Evolutionary conservation across 1,284 basidiomycete species (phyloP).

Genomic region (Boletellus deceptivus): DNA sequence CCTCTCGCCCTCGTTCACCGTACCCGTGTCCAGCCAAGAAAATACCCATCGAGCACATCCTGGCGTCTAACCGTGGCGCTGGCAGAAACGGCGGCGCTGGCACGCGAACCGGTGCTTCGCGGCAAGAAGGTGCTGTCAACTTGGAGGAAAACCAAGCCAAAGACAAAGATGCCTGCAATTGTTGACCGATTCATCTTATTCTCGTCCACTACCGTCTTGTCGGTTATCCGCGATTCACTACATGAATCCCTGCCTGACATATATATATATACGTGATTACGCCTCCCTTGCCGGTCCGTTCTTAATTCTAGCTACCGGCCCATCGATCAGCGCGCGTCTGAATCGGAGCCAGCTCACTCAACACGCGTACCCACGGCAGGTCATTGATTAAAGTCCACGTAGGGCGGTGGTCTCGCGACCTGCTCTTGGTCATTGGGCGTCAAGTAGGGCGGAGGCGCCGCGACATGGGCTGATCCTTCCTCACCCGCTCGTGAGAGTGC

Average conservation of each 20-base stretch:
- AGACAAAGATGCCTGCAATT: conserved; percentile 79
- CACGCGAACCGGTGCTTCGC: conserved; percentile 49
- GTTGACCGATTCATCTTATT: conserved; percentile 40
- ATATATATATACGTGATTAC: conserved; percentile 27
- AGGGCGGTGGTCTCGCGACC: conserved; percentile 40
- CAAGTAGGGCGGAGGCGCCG: conserved; percentile 53
- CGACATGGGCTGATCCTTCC: conserved; percentile 37
- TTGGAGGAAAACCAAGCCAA: conserved; percentile 68
- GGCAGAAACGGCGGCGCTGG: conserved; percentile 61
- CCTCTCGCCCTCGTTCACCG: conserved; percentile 4
- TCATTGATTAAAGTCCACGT: conserved; percentile 38
- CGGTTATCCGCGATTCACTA: conserved; percentile 22
- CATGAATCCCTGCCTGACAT: conserved; percentile 23
- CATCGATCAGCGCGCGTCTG: conserved; percentile 9
- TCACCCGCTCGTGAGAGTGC: conserved; percentile 29
- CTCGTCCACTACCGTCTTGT: conserved; percentile 19
- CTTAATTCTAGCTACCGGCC: conserved; percentile 24
- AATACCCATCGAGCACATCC: conserved; percentile 91
- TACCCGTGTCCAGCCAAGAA: conserved; percentile 72
- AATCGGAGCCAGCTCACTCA: background rate
- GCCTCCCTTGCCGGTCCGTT: conserved; percentile 20
- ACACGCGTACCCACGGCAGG: background rate
- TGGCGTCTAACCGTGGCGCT: conserved; percentile 69
- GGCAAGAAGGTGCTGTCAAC: conserved; percentile 63
- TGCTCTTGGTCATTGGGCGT: conserved; percentile 38